phyloP scores from a whole-genome alignment of 2,329 filamentous ascomycete genomes.

The Diplodia corticola region DNA sequence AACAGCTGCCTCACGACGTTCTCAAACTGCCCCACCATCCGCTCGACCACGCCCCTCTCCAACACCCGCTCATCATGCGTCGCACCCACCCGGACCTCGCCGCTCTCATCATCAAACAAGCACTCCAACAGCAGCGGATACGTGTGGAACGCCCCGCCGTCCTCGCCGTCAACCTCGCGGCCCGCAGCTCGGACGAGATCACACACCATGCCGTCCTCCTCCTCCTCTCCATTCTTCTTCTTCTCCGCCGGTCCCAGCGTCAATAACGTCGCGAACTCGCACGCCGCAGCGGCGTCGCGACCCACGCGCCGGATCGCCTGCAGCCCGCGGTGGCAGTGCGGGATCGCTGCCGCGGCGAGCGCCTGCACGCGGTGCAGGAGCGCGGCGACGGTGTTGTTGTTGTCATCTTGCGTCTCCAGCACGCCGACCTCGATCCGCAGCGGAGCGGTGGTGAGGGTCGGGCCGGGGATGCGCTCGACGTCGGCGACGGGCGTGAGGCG shows the following conservation, averaged over 20 bases:
- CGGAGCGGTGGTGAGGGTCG: conserved; percentile 62
- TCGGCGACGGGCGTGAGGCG: conserved; percentile 50
- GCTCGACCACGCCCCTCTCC: conserved; percentile 53
- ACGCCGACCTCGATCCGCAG: conserved; percentile 47
- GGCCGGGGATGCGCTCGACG: conserved; percentile 58
- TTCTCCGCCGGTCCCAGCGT: conserved; percentile 35
- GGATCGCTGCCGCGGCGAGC: conserved; percentile 58
- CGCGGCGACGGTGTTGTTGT: conserved; percentile 44
- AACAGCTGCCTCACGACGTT: conserved; percentile 52
- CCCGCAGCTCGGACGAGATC: conserved; percentile 55
- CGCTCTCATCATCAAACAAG: conserved; percentile 50
- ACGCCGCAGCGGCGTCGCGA: conserved; percentile 54
- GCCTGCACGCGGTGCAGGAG: conserved; percentile 60
- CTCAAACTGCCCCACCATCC: conserved; percentile 55
- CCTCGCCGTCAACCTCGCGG: conserved; percentile 54
- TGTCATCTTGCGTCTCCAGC: too few relatives aligned
- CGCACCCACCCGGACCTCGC: conserved; percentile 54
- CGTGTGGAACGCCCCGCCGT: conserved; percentile 57
- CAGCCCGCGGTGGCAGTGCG: conserved; percentile 64
- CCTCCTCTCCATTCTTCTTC: neutral
- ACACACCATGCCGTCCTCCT: conserved; percentile 51
- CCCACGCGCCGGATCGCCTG: conserved; percentile 56
- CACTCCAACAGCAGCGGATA: conserved; percentile 67
- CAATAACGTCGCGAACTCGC: conserved; percentile 45
- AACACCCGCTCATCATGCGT: conserved; percentile 65